Evolutionary conservation across 371 early-diverging fungal genomes (phyloP).

Genomic region (Syncephalastrum monosporum): DNA sequence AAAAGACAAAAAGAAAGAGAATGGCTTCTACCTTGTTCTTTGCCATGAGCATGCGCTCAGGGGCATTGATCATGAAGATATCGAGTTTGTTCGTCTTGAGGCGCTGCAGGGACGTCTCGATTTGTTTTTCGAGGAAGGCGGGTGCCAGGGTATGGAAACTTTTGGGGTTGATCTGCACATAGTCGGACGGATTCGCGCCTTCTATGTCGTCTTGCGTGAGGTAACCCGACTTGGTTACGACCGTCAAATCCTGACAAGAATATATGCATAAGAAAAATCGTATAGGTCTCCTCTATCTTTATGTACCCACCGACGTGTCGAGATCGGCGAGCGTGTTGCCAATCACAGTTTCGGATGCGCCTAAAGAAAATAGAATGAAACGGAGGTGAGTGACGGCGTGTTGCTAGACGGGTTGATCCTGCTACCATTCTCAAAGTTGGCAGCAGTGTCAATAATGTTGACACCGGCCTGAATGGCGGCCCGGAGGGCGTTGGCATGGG

Average conservation of each 20-base stretch:
- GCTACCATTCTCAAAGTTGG: slow-evolving; percentile 72
- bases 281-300: not conserved
- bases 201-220: slow-evolving; percentile 29
- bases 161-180: slow-evolving; percentile 52
- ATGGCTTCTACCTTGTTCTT: slow-evolving; percentile 35
- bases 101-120: slow-evolving; percentile 59
- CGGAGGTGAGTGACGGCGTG: not conserved
- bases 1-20: not conserved
- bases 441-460: slow-evolving; percentile 74
- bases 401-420: not conserved
- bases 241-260: slow-evolving; percentile 45
- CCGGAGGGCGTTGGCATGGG: slow-evolving; percentile 53
- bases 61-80: slow-evolving; percentile 77
- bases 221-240: slow-evolving; percentile 77
- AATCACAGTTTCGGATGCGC: slow-evolving; percentile 59
- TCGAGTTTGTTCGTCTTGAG: slow-evolving; percentile 63
- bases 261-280: not conserved
- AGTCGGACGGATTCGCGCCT: slow-evolving; percentile 27
- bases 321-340: slow-evolving; percentile 52
- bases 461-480: slow-evolving; percentile 61
- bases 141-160: slow-evolving; percentile 71
- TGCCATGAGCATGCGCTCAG: slow-evolving; percentile 72
- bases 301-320: slow-evolving; percentile 16
- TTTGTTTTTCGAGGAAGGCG: slow-evolving; percentile 55
- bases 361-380: slow-evolving; percentile 21